Evolutionary conservation across 345 rosid genomes (phyloP).

Genomic region (Noccaea caerulescens): DNA sequence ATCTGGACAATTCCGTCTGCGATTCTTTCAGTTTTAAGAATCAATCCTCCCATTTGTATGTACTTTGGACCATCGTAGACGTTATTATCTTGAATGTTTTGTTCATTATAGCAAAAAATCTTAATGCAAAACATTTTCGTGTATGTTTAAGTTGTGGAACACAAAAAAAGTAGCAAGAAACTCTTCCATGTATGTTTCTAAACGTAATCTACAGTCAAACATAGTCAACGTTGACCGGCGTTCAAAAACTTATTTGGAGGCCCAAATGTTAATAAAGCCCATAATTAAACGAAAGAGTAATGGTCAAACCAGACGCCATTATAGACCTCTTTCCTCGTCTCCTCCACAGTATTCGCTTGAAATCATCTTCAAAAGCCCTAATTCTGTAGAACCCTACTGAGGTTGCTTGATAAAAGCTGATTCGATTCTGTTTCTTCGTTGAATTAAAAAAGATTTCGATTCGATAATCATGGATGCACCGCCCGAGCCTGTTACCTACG

Average conservation of each 20-base stretch:
- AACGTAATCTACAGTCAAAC: too few species aligned
- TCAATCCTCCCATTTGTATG: constrained; percentile 56
- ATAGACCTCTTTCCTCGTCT: background rate
- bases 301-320: background rate
- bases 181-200: background rate
- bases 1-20: constrained; percentile 46
- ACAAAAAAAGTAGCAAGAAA: background rate
- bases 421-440: background rate
- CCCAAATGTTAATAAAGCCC: background rate
- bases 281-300: background rate
- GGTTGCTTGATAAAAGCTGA: background rate
- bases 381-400: background rate
- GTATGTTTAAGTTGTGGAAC: background rate
- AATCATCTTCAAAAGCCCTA: background rate
- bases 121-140: background rate
- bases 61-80: constrained; percentile 35
- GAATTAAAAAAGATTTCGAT: background rate
- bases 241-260: too few species aligned
- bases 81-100: background rate
- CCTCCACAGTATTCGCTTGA: background rate
- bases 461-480: constrained; percentile 63
- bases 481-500: constrained; percentile 81
- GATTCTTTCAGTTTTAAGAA: constrained; percentile 44
- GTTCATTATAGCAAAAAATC: background rate
- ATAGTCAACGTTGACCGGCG: too few species aligned